Conservation (phyloP, 805 yeast species). For the Pichia cabralensis region DNA sequence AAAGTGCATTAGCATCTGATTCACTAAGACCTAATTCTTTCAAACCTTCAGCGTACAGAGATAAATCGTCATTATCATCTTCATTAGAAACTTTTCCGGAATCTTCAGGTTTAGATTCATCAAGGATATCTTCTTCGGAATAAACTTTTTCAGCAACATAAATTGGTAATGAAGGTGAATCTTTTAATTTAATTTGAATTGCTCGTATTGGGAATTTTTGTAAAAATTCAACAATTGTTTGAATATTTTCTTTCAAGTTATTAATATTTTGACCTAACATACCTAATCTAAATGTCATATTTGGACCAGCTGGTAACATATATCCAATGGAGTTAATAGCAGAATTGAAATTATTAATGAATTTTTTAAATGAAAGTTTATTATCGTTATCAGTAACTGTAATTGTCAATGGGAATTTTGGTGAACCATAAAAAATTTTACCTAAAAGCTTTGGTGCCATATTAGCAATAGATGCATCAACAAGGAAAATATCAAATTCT, state of each 20-base stretch:
- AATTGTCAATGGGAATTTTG: conserved; percentile 62
- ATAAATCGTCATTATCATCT: conserved; percentile 32
- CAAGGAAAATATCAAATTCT: conserved; percentile 67
- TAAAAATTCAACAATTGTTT: conserved; percentile 42
- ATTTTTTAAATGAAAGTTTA: conserved; percentile 33
- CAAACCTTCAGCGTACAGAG: conserved; percentile 66
- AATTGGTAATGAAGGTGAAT: conserved; percentile 80
- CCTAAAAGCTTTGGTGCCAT: conserved; percentile 79
- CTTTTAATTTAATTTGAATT: conserved; percentile 52
- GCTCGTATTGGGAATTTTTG: conserved; percentile 37
- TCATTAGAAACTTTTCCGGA: conserved; percentile 16
- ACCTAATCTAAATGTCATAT: conserved; percentile 60
- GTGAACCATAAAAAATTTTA: conserved; percentile 54
- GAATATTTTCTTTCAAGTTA: conserved; percentile 51
- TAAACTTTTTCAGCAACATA: conserved; percentile 53
- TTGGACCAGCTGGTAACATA: conserved; percentile 65
- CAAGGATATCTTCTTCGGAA: conserved; percentile 35
- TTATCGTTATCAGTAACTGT: conserved; percentile 25
- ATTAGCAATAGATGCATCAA: conserved; percentile 75
- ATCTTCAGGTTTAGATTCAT: conserved; percentile 5
- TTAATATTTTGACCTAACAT: conserved; percentile 33
- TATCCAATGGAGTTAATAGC: conserved; percentile 49
- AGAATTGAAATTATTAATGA: conserved; percentile 49
- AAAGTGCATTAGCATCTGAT: conserved; percentile 49
- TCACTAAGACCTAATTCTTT: conserved; percentile 75